Percentiles rank a stretch among this genome's conserved stretches.
phyloP scores from a whole-genome alignment of 495 filamentous ascomycete species.

The Sporormia fimetaria region DNA sequence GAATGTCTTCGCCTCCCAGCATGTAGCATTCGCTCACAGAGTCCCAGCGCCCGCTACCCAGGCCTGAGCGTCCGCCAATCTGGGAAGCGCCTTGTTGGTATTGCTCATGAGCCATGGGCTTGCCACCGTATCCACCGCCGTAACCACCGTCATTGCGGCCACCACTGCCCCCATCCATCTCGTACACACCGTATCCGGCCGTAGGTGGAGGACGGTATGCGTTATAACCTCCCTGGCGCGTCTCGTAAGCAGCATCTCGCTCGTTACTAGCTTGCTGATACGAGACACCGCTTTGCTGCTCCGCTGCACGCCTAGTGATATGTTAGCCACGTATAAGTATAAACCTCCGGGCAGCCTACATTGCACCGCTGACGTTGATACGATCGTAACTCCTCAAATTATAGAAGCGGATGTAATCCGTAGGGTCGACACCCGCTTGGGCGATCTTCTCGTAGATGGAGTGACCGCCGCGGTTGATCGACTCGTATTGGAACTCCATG shows the following conservation, averaged over 20 bases:
- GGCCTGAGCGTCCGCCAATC: conserved; percentile 29
- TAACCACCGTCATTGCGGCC: not conserved
- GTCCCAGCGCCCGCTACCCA: conserved; percentile 51
- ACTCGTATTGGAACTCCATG: conserved; percentile 90
- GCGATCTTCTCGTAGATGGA: conserved; percentile 74
- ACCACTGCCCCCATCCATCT: conserved; percentile 19
- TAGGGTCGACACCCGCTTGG: conserved; percentile 58
- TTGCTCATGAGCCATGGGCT: conserved; percentile 35
- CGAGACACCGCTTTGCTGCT: conserved; percentile 55
- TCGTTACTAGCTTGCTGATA: conserved; percentile 61
- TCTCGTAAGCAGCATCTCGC: conserved; percentile 44
- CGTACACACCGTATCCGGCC: conserved; percentile 16
- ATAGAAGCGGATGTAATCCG: conserved; percentile 86
- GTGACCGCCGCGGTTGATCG: conserved; percentile 77
- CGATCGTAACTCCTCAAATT: conserved; percentile 90
- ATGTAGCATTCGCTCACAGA: conserved; percentile 75
- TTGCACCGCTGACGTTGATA: conserved; percentile 58
- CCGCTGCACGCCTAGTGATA: conserved; percentile 46
- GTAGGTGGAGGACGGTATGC: conserved; percentile 18
- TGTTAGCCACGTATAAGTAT: no score
- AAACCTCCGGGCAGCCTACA: no score
- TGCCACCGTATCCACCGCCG: conserved; percentile 14
- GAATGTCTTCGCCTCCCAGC: conserved; percentile 65
- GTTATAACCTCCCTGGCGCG: conserved; percentile 9
- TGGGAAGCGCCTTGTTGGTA: conserved; percentile 57